phyloP scores from a whole-genome alignment of 345 rosid species.

The Leavenworthia alabamica region DNA sequence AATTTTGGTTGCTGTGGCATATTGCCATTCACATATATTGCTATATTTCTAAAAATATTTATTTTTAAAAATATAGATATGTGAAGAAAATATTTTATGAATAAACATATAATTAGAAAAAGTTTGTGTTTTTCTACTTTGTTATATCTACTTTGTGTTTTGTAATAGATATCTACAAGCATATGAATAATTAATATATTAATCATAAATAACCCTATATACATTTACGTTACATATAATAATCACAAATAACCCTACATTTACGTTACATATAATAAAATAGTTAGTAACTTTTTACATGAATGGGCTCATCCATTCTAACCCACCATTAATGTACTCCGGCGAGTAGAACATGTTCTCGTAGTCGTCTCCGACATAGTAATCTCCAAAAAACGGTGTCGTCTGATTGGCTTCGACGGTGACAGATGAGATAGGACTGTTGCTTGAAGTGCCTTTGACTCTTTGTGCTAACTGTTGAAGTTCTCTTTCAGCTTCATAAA shows the following conservation, averaged over 20 bases:
- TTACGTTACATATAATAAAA: background rate
- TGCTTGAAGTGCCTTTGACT: conserved; percentile 33
- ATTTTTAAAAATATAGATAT: background rate
- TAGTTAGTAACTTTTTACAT: conserved; percentile 14
- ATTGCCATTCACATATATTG: background rate
- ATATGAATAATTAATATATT: background rate
- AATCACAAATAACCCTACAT: background rate
- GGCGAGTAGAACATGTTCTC: conserved; percentile 33
- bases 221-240: background rate
- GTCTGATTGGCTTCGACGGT: conserved; percentile 37
- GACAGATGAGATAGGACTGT: conserved; percentile 43
- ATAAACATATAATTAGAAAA: background rate
- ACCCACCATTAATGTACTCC: conserved; percentile 35
- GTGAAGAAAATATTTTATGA: background rate
- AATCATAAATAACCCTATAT: background rate
- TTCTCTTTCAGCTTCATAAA: conserved; percentile 46
- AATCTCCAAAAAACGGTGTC: conserved; percentile 40
- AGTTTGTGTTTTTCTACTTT: too few species aligned
- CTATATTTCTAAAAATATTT: background rate
- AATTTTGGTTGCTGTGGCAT: background rate
- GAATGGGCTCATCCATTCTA: conserved; percentile 54
- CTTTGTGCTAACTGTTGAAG: conserved; percentile 43
- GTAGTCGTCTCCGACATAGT: conserved; percentile 30
- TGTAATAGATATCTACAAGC: conserved; percentile 12
- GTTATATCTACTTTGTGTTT: background rate